Evolutionary conservation across 495 filamentous ascomycete species (phyloP), one percentile per base, ranked within the genome.

Genomic region (Neurospora pannonica): DNA sequence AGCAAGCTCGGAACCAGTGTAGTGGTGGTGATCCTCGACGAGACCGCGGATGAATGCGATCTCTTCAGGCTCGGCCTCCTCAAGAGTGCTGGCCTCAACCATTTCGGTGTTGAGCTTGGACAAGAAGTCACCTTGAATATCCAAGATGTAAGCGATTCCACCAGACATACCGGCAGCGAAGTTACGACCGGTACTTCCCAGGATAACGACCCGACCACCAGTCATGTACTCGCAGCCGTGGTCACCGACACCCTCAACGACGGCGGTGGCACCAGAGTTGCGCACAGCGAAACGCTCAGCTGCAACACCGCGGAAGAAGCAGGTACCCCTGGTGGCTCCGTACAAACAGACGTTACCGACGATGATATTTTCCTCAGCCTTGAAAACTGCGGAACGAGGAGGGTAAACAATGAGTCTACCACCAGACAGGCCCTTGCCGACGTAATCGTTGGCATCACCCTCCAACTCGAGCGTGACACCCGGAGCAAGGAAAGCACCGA

Each of bases 151-250:
- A 40, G 97, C 95, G 84, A 99, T 98, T 85, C 96, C 96, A 78
- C 96, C 96, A 78, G 95, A 98, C 96, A 99, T 99, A 86, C 96
- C 96, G 74, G 96, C 96, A 79, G 97, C 96, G 79, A 99, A 99
- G 88, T 99, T 99, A 76, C 96, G 96, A n/a, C 96, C 96, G 78
- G 94, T 97, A 78, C 91, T 89, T 74, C 96, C 96, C 67, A 99
- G 87, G 75, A 97, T 87, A 74, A 99, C 85, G 43, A 98, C 90
- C 81, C 97, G 94, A 79, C 96, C 96, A 79, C 96, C 96, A 74
- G 96, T 99, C 96, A 99, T 99, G 88, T 99, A 99, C 86, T 99
- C 96, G 81, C 95, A 98, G 70, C 95, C 94, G 81, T 99, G 96
- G 82, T 99, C 96, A 86, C 96, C 96, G 72, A 97, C 90, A 83